Evolutionary conservation across 768 basidiomycete species (phyloP), one percentile per base, ranked within the genome.

Genomic region (Panus rudis): DNA sequence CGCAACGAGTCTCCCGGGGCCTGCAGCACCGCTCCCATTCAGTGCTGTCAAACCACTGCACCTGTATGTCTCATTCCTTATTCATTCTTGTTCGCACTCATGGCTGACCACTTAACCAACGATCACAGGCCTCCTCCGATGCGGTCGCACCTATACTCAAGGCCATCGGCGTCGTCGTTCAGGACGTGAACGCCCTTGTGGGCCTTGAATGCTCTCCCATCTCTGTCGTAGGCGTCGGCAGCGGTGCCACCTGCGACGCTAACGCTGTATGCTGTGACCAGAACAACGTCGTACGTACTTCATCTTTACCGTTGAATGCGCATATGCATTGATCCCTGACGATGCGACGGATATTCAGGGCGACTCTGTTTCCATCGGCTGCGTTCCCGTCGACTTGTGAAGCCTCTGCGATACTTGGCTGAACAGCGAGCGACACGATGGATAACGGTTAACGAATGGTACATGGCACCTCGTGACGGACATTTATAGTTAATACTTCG

Each of bases 211-310:
- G 51, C 49, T 44, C 45, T 7, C 49, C 45, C n/a, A 47, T 46
- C 24, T 37, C 19, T 31, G 43, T 45, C 25, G 32, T 49, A 20
- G 52, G 52, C 20, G 46, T 50, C n/a, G 49, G 45, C 16, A 47
- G 45, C 23, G 49, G 52, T 23, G 17, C 45, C 13, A 4, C 17
- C 19, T 53, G 52, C 49, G 16, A 17, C 22, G 34, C 41, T 3
- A 35, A 28, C 35, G 19, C 49, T 19, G 49, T 53, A 13, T 53
- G 52, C 49, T 53, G 52, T 39, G 45, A 49, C 41, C 37, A 50
- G 43, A 49, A 46, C 45, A 37, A 32, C 21, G 37, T 46, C 35
- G 47, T 49, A 24, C 35, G 47, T 42, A 19, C n/a, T n/a, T n/a
- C n/a, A n/a, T n/a, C n/a, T n/a, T n/a, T n/a, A n/a, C n/a, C n/a